phyloP scores from a whole-genome alignment of 23 red algal genomes.

The Pyropia yezoensis region DNA sequence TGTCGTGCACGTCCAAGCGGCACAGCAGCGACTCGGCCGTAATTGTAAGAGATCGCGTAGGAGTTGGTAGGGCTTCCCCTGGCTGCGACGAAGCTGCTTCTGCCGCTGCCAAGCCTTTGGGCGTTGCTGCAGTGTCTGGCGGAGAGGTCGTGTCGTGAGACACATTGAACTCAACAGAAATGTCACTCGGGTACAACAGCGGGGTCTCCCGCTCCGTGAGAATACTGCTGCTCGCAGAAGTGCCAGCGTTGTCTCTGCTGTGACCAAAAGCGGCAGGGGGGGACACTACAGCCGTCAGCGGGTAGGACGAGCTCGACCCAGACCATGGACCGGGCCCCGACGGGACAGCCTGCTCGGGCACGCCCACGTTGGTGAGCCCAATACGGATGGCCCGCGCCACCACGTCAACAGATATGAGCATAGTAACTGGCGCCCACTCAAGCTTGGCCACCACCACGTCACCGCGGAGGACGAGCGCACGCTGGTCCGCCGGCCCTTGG shows the following conservation, averaged over 20 bases:
- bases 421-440: slow-evolving; percentile 53
- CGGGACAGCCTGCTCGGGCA: background rate
- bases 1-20: slow-evolving; percentile 61
- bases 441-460: slow-evolving; percentile 59
- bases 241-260: too few species aligned
- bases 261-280: too few species aligned
- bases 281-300: too few species aligned
- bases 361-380: slow-evolving; percentile 34
- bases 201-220: slow-evolving; percentile 27
- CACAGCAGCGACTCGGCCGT: slow-evolving; percentile 58
- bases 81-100: slow-evolving; percentile 25
- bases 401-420: slow-evolving; percentile 39
- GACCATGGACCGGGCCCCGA: too few species aligned
- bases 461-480: slow-evolving; percentile 51
- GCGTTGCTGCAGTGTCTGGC: too few species aligned
- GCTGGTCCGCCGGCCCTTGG: slow-evolving; percentile 39
- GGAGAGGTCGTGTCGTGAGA: too few species aligned
- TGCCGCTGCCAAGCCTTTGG: slow-evolving; percentile 10
- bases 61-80: slow-evolving; percentile 17
- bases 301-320: too few species aligned
- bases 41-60: slow-evolving; percentile 29
- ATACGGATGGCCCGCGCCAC: slow-evolving; percentile 41
- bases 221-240: too few species aligned
- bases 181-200: slow-evolving; percentile 57
- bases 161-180: slow-evolving; percentile 38